Percentiles rank a stretch among this genome's conserved stretches.
These are phyloP conservation scores for Xerocomellus amylosporus DNA, from an alignment of 768 basidiomycete species.

Conservation along the genomic window DNA sequence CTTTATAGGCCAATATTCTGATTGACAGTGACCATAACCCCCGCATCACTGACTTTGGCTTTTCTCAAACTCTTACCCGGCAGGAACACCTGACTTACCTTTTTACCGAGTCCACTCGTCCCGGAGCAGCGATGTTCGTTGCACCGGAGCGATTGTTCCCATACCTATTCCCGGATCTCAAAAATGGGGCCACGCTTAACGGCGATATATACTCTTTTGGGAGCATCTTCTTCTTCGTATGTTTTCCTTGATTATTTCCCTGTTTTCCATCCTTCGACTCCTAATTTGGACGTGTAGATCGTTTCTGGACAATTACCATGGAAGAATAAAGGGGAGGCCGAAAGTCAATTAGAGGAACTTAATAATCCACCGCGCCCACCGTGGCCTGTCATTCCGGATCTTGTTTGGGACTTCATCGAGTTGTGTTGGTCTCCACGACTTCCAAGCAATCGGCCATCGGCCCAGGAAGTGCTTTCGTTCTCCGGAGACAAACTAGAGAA, in stretches of 20 bases:
- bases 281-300: neutral
- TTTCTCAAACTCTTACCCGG: neutral
- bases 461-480: neutral
- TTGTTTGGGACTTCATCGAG: conserved; percentile 1
- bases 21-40: neutral
- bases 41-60: conserved; percentile 4
- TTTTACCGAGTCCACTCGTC: neutral
- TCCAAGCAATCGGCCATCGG: neutral
- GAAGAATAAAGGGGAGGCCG: neutral
- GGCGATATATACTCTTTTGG: conserved; percentile 8
- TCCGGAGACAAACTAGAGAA: neutral
- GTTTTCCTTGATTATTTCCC: neutral
- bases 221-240: conserved; percentile 5
- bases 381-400: conserved; percentile 1
- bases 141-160: conserved; percentile 5
- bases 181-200: neutral
- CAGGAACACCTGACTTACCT: neutral
- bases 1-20: neutral
- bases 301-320: neutral
- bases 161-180: neutral
- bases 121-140: neutral
- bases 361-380: neutral
- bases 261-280: neutral
- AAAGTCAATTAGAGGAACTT: neutral
- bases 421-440: conserved; percentile 2